A percentile compares a stretch with the other conserved stretches of the same genome.
phyloP scores from a whole-genome alignment of 208 protist genomes.

The Phytomonas serpens region DNA sequence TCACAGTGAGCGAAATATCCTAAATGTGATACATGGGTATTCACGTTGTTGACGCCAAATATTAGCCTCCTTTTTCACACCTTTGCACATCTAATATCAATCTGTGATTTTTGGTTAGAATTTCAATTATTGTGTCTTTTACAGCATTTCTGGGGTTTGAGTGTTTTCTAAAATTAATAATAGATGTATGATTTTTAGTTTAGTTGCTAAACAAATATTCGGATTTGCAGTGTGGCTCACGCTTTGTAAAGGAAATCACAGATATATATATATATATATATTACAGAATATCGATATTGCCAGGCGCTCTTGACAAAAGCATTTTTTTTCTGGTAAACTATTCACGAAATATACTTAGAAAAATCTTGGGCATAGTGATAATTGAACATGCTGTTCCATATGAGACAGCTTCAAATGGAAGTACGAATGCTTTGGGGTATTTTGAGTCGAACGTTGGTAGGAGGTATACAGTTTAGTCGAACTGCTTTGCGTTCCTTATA shows the following conservation, averaged over 20 bases:
- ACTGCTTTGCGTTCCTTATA: slow-evolving; percentile 45
- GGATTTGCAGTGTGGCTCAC: background rate
- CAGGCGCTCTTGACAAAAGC: background rate
- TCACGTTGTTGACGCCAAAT: background rate
- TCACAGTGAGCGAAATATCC: background rate
- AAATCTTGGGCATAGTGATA: background rate
- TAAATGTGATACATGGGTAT: background rate
- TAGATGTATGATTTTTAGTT: background rate
- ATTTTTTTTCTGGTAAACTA: background rate
- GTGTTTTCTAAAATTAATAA: background rate
- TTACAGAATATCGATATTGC: background rate
- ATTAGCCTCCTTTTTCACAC: background rate
- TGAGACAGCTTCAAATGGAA: background rate
- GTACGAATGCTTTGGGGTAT: background rate
- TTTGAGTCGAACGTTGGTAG: background rate
- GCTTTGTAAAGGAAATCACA: background rate
- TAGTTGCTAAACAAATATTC: background rate
- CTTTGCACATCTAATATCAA: background rate
- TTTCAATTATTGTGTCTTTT: background rate
- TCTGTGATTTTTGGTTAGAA: background rate
- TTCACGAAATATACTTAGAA: background rate
- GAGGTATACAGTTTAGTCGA: background rate
- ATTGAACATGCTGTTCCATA: background rate
- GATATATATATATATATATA: background rate
- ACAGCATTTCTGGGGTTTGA: background rate